Percentiles rank a stretch among this genome's conserved stretches.
Conservation (phyloP, 1,284 basidiomycete species). For the Xerocomus nothofagi region DNA sequence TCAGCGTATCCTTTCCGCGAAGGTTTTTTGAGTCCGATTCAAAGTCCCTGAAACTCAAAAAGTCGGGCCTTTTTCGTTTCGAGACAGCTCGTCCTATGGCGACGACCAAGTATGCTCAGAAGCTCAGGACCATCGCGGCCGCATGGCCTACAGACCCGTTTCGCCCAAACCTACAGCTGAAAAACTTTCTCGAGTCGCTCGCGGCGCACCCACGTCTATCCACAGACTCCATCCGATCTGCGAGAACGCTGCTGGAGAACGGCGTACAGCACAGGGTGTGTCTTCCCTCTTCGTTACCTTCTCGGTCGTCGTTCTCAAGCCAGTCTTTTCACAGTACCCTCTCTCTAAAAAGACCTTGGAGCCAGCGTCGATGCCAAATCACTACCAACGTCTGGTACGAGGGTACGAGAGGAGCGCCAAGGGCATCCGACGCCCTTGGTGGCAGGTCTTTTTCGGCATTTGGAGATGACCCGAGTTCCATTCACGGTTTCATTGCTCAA, state of each 20-base stretch:
- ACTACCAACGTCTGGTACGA: conserved; percentile 70
- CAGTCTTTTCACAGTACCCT: conserved; percentile 48
- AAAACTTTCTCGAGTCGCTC: conserved; percentile 60
- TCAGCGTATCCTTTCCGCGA: conserved; percentile 18
- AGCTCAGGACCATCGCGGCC: conserved; percentile 52
- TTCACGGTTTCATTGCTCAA: not conserved
- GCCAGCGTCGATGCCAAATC: conserved; percentile 66
- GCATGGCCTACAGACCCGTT: conserved; percentile 70
- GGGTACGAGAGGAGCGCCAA: conserved; percentile 70
- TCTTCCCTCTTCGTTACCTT: not conserved
- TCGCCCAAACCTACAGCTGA: conserved; percentile 70
- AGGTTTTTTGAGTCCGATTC: conserved; percentile 26
- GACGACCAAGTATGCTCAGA: conserved; percentile 45
- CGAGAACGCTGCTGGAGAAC: conserved; percentile 53
- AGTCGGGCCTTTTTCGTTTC: too few species aligned
- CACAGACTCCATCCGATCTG: conserved; percentile 54
- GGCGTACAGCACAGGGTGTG: conserved; percentile 57
- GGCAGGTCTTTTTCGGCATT: conserved; percentile 76
- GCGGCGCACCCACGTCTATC: conserved; percentile 67
- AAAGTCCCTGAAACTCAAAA: conserved; percentile 14
- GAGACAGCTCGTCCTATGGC: conserved; percentile 23
- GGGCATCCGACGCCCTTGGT: conserved; percentile 75
- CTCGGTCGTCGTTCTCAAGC: not conserved
- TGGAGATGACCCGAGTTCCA: conserved; percentile 50
- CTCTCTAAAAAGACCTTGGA: conserved; percentile 60